Evolutionary conservation across 495 filamentous ascomycete species (phyloP), one percentile per base, ranked within the genome.

Genomic region (Podospora tetraspora): DNA sequence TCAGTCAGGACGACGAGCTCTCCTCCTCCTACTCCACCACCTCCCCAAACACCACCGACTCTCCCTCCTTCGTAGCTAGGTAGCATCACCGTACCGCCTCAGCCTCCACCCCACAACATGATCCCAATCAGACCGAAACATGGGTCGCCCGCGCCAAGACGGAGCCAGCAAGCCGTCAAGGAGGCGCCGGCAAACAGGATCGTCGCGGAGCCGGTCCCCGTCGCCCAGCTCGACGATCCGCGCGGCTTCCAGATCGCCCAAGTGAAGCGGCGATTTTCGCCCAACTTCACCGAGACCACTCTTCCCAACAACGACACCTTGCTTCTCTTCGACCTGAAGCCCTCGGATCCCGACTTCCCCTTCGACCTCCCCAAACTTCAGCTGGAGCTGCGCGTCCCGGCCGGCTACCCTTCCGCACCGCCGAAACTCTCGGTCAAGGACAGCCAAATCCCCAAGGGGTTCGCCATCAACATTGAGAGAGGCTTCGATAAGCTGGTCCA

Each of bases 261-360:
- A 79, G 75, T 97, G 66, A 84, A 85, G 71, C 88, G 88, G 34
- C 87, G 93, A 13, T 96, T 87, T 74, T 84, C 81, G 59, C 89
- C 90, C 30, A 80, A 82, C 19, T n/a, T 52, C 43, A 52, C 43
- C 22, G 86, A 92, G 72, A 80, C 78, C 19, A 79, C 77, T 11
- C 77, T 85, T 64, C 76, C 83, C 37, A 79, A 83, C 63, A 86
- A 84, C 16, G 74, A 77, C 3, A 86, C 83, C 8, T 83, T 83
- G 16, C 76, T 94, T 23, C 76, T 79, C 0, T 91, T 96, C 75
- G 82, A 80, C 23, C 70, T 97, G 66, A 78, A 76, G 16, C 93
- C 93, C 6, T 94, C 92, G n/a, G 93, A 96, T 73, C 92, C 92
- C 0, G 92, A 96, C 73, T 94, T 94, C 69, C 89, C 92, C 6